Base-by-base conservation (phyloP, 495 filamentous ascomycete species). In the Aspergillus cavernicola region DNA sequence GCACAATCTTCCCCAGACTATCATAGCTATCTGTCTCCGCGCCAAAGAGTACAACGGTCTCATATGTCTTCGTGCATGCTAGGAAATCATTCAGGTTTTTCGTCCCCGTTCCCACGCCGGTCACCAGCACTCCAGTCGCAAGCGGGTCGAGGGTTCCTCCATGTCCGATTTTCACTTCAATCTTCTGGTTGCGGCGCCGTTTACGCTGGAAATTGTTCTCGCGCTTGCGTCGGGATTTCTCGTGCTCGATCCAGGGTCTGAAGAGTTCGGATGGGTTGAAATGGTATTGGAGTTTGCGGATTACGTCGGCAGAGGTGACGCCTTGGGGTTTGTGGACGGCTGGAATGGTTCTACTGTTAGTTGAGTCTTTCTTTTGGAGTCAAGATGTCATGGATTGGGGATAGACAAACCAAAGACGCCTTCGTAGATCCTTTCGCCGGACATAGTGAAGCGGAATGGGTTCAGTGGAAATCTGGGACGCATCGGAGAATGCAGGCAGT, bases 91-190 rank as follows among this genome's bases (percentile, higher is more conserved):
- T 72, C 3, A 99, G 78, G 5, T 74, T 67, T 66, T 97, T 97
- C 11, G 95, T 99, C 12, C 91, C 95, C 47, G 81, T 83, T 16
- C 91, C 92, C 8, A 97, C 80, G 31, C 92, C 95, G 2, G 89
- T 73, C 40, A 97, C 87, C 46, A 99, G 77, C 10, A 99, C 89
- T 20, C 93, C 93, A 1, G 89, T 95, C 12, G 93, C 93, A 57
- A 97, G 80, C 3, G 93, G 93, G 61, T 99, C 93, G 4, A 99
- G 79, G 0, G 93, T 99, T 28, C 93, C 93, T 29, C 95, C 93
- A 72, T 99, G 93, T 16, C 93, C 93, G 59, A 97, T 86, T 74
- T 99, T 99, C 54, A 97, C 85, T 52, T 88, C 78, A 7, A 87
- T 53, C 0, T 77, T 69, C 31, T 72, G 59, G 36, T 70, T 63